Conservation (phyloP, 768 basidiomycete species). For the Lactarius evosmus region DNA sequence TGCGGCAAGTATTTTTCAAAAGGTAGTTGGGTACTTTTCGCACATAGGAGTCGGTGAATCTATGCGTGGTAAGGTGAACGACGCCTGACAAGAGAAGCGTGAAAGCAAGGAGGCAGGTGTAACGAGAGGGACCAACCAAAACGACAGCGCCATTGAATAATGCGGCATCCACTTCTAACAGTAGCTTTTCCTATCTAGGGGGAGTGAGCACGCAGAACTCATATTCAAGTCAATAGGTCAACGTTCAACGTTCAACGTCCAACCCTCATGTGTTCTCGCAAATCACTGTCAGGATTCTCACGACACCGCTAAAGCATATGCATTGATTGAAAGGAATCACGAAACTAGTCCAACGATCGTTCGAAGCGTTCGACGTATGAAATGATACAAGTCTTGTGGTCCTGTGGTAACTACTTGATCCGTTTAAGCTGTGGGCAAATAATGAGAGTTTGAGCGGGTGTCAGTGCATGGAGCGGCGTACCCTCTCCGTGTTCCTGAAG, state of each 20-base stretch:
- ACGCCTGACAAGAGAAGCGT: constrained; percentile 39
- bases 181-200: constrained; percentile 47
- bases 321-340: not conserved
- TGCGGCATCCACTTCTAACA: constrained; percentile 52
- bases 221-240: constrained; percentile 45
- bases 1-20: too few species aligned
- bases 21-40: too few species aligned
- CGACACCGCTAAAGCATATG: too few species aligned
- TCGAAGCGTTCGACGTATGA: not conserved
- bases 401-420: constrained; percentile 35
- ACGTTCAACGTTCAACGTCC: too few species aligned
- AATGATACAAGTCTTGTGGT: not conserved
- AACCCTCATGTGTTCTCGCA: too few species aligned
- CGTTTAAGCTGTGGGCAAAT: constrained; percentile 35
- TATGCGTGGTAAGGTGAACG: constrained; percentile 62
- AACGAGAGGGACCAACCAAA: constrained; percentile 36
- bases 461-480: constrained; percentile 36
- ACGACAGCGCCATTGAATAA: constrained; percentile 49
- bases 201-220: constrained; percentile 55
- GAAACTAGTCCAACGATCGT: not conserved
- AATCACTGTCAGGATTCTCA: too few species aligned
- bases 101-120: constrained; percentile 18
- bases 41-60: too few species aligned
- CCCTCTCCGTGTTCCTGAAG: constrained; percentile 77
- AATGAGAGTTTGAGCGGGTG: constrained; percentile 5